phyloP scores from a whole-genome alignment of 257 asterid genomes.

The Salvia rosmarinus region DNA sequence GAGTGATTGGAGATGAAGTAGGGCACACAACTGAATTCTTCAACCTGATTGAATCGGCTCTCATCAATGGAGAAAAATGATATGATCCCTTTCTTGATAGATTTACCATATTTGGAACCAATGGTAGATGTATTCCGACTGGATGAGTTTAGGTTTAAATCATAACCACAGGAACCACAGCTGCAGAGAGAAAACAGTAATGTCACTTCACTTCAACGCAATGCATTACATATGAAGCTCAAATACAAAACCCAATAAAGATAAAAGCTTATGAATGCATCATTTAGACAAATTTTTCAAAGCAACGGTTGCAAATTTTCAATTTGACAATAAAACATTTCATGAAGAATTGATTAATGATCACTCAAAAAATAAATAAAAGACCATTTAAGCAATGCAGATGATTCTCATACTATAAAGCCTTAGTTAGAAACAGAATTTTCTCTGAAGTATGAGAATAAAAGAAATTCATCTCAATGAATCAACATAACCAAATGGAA shows the following conservation, averaged over 20 bases:
- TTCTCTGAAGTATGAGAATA: slow-evolving; percentile 10
- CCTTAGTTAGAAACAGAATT: not conserved
- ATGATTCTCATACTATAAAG: no score
- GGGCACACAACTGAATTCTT: slow-evolving; percentile 61
- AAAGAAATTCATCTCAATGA: not conserved
- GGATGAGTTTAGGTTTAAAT: slow-evolving; percentile 74
- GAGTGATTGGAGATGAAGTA: slow-evolving; percentile 58
- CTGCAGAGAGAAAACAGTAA: slow-evolving; percentile 49
- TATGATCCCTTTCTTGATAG: slow-evolving; percentile 76
- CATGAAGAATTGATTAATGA: not conserved
- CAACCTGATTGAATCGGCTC: slow-evolving; percentile 70
- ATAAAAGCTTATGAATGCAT: not conserved
- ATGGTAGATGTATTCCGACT: slow-evolving; percentile 76
- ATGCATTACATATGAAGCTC: not conserved
- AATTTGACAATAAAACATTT: slow-evolving; percentile 3
- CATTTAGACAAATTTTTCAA: not conserved
- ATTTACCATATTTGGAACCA: slow-evolving; percentile 78
- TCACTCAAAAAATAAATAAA: not conserved
- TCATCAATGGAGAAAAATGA: slow-evolving; percentile 77
- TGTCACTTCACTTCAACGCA: not conserved
- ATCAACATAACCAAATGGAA: not conserved
- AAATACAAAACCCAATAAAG: not conserved
- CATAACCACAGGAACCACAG: slow-evolving; percentile 87
- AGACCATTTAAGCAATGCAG: not conserved
- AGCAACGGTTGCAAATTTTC: not conserved